Conservation (phyloP, 371 early-diverging fungal species). For the Batkoa obscura region DNA sequence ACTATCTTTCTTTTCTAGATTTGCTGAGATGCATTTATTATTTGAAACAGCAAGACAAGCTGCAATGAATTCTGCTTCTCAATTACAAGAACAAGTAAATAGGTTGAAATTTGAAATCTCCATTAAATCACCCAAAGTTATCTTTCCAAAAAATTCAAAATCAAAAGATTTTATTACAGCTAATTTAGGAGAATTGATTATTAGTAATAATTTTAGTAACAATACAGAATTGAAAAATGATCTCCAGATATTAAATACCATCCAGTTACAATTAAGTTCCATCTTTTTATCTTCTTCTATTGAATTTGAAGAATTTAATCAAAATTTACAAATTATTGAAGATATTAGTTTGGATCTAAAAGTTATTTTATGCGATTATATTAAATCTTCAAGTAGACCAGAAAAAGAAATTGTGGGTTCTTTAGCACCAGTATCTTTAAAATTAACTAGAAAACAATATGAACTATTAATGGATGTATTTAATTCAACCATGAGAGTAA, state of each 20-base stretch:
- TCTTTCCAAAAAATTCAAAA: conserved; percentile 48
- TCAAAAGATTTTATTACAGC: conserved; percentile 42
- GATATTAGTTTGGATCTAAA: conserved; percentile 57
- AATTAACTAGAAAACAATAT: conserved; percentile 4
- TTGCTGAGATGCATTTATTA: conserved; percentile 71
- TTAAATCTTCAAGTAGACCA: conserved; percentile 16
- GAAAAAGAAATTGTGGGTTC: conserved; percentile 16
- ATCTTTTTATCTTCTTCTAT: conserved; percentile 44
- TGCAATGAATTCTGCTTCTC: conserved; percentile 58
- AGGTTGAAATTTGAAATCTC: conserved; percentile 68
- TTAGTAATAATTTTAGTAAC: conserved; percentile 44
- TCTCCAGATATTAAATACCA: conserved; percentile 23
- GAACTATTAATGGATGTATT: conserved; percentile 18
- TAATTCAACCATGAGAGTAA: background rate
- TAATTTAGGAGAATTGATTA: conserved; percentile 72
- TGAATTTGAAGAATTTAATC: conserved; percentile 12
- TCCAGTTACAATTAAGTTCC: conserved; percentile 42
- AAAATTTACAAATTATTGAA: conserved; percentile 53
- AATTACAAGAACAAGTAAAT: conserved; percentile 46
- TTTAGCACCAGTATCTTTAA: background rate
- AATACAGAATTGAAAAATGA: conserved; percentile 13
- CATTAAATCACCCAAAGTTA: conserved; percentile 77
- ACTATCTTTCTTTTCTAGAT: conserved; percentile 43
- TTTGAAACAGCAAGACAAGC: conserved; percentile 73
- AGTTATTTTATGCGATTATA: conserved; percentile 20